phyloP scores from a whole-genome alignment of 2,329 filamentous ascomycete species.

The Exserohilum turcica region DNA sequence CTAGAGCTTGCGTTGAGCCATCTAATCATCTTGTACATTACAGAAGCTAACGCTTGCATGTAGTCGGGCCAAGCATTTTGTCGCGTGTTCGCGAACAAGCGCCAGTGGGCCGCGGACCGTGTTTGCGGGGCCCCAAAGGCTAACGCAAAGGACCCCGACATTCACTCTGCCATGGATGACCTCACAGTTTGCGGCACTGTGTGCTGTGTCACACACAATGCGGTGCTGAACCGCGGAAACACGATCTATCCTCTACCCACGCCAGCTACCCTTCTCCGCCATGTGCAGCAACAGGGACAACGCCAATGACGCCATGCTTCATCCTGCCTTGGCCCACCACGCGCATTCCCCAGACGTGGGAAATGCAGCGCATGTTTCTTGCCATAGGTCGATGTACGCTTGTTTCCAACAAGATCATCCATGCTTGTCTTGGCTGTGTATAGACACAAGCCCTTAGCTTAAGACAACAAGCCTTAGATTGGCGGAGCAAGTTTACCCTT shows the following conservation, averaged over 20 bases:
- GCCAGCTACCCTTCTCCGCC: background rate
- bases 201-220: background rate
- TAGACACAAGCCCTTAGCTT: conserved; percentile 21
- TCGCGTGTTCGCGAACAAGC: background rate
- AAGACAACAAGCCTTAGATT: conserved; percentile 20
- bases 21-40: background rate
- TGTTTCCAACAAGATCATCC: conserved; percentile 11
- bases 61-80: background rate
- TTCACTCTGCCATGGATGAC: background rate
- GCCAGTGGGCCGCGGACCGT: background rate
- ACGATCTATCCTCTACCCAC: background rate
- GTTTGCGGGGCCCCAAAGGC: background rate
- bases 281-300: conserved; percentile 5
- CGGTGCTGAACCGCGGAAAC: background rate
- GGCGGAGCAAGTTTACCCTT: conserved; percentile 17
- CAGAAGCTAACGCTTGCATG: background rate
- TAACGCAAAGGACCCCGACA: background rate
- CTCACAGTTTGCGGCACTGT: background rate
- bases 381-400: conserved; percentile 19
- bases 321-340: conserved; percentile 25
- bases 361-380: conserved; percentile 8
- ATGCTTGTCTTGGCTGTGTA: conserved; percentile 15
- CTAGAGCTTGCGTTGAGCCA: background rate
- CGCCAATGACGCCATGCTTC: conserved; percentile 30
- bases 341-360: conserved; percentile 11